Conservation (phyloP, 768 basidiomycete genomes). For the Dentipellis fragilis region DNA sequence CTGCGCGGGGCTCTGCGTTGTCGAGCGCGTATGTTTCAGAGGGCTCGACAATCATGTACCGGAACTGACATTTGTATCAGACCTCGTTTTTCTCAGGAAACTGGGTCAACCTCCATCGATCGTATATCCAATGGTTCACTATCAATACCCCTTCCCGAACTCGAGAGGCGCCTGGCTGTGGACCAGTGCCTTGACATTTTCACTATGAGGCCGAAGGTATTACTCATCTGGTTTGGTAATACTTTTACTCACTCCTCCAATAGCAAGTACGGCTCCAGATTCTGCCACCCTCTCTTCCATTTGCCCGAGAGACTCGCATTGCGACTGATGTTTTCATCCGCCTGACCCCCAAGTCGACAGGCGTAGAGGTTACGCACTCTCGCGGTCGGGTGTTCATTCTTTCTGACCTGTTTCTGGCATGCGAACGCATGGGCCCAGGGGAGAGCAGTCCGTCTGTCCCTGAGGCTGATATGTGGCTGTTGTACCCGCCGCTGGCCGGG, state of each 20-base stretch:
- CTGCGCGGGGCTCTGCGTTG: constrained; percentile 37
- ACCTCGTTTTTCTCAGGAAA: constrained; percentile 52
- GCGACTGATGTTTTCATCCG: constrained; percentile 64
- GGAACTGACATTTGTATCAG: constrained; percentile 22
- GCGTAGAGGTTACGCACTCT: constrained; percentile 61
- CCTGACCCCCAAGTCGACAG: constrained; percentile 69
- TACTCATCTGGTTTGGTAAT: constrained; percentile 2
- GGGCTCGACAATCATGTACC: neutral
- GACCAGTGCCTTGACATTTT: constrained; percentile 86
- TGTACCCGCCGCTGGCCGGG: constrained; percentile 91
- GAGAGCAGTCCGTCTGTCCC: constrained; percentile 44
- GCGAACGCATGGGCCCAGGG: constrained; percentile 62
- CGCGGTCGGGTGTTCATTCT: constrained; percentile 81
- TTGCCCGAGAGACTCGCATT: constrained; percentile 64
- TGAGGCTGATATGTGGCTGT: constrained; percentile 80
- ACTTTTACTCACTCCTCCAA: constrained; percentile 5
- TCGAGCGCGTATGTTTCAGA: constrained; percentile 43
- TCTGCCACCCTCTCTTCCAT: constrained; percentile 67
- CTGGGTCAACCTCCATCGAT: constrained; percentile 42
- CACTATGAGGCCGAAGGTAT: constrained; percentile 87
- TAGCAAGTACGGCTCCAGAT: constrained; percentile 93
- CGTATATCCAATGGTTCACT: constrained; percentile 41
- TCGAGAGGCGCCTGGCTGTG: constrained; percentile 73
- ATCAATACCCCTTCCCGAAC: constrained; percentile 54
- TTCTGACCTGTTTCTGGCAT: constrained; percentile 87